Evolutionary conservation across 371 early-diverging fungal species (phyloP).

Genomic region (Actinomucor elegans): DNA sequence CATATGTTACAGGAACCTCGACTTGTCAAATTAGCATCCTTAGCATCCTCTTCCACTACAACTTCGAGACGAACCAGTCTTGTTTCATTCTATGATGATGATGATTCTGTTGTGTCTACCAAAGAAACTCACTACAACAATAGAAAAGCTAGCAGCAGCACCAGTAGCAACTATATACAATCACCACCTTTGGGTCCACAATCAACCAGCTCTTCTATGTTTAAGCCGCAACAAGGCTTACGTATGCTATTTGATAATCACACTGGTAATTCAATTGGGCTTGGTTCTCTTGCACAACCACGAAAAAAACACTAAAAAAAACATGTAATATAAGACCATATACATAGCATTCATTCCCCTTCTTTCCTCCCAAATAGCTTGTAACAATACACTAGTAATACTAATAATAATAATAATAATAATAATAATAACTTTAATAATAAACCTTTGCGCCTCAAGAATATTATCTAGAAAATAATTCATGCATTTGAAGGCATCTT

Average conservation of each 20-base stretch:
- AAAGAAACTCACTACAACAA: background rate
- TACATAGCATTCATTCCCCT: background rate
- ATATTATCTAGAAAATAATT: too few species aligned
- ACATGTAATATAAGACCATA: background rate
- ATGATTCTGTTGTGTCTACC: constrained; percentile 4
- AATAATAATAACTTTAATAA: too few species aligned
- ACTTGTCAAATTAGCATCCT: constrained; percentile 10
- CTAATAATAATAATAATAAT: too few species aligned
- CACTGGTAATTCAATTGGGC: constrained; percentile 5
- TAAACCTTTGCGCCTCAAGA: too few species aligned
- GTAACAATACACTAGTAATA: too few species aligned
- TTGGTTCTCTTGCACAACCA: constrained; percentile 16
- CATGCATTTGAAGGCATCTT: too few species aligned
- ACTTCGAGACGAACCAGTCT: constrained; percentile 12
- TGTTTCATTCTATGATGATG: constrained; percentile 9
- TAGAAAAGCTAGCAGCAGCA: background rate
- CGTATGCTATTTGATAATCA: constrained; percentile 18
- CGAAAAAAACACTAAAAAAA: background rate
- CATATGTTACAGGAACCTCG: constrained; percentile 33
- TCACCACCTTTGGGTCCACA: constrained; percentile 19
- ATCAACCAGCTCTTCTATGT: constrained; percentile 2
- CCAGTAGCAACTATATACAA: constrained; percentile 11
- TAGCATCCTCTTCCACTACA: background rate
- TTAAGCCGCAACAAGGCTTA: constrained; percentile 18
- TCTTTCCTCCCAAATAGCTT: background rate